phyloP scores from a whole-genome alignment of 2,329 filamentous ascomycete species.

The Cercospora nicotianae region DNA sequence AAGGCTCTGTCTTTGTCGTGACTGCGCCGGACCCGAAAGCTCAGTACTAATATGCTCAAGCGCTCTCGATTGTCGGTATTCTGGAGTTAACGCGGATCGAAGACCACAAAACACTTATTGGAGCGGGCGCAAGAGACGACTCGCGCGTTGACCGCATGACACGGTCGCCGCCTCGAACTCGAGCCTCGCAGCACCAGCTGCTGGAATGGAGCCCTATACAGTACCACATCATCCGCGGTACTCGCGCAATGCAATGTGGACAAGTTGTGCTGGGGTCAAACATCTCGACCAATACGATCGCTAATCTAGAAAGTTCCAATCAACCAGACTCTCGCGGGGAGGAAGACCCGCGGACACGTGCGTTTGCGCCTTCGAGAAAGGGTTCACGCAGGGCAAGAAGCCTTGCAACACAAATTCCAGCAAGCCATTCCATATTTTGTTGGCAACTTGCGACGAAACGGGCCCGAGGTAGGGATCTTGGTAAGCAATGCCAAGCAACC shows the following conservation, averaged over 20 bases:
- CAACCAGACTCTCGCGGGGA: constrained; percentile 8
- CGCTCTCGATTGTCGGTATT: neutral
- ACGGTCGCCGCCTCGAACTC: neutral
- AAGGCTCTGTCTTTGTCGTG: neutral
- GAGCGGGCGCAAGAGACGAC: neutral
- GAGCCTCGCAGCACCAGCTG: neutral
- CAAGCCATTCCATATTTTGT: neutral
- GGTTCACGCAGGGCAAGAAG: constrained; percentile 14
- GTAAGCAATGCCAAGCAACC: constrained; percentile 12
- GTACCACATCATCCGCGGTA: neutral
- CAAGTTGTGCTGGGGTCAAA: neutral
- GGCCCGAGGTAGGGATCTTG: constrained; percentile 12
- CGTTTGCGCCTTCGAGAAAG: constrained; percentile 1
- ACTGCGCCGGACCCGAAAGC: neutral
- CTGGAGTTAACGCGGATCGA: neutral
- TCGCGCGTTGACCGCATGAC: neutral
- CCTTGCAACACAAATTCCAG: neutral
- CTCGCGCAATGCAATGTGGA: neutral
- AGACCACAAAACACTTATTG: neutral
- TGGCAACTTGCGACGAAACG: constrained; percentile 8
- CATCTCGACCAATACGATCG: neutral
- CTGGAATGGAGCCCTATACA: neutral
- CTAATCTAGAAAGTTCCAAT: constrained; percentile 2
- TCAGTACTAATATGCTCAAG: neutral
- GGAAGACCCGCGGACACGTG: constrained; percentile 5